Evolutionary conservation across 1,284 basidiomycete species (phyloP).

Genomic region (Coniferiporia sulphurascens): DNA sequence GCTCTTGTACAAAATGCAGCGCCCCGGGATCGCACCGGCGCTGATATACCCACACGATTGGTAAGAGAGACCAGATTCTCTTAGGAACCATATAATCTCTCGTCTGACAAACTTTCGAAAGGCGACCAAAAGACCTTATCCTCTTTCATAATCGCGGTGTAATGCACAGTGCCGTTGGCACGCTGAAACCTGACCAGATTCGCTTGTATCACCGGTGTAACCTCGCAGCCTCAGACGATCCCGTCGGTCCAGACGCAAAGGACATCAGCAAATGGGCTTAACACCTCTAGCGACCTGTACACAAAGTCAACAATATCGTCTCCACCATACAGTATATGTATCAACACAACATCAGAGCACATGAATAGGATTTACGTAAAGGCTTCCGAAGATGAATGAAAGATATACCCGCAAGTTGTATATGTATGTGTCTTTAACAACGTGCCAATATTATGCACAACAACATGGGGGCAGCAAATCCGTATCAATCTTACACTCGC

Average conservation of each 20-base stretch:
- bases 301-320: too few species aligned
- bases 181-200: slow-evolving; percentile 65
- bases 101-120: slow-evolving; percentile 3
- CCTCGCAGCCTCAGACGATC: slow-evolving; percentile 70
- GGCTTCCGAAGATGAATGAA: too few species aligned
- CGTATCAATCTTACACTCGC: too few species aligned
- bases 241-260: slow-evolving; percentile 55
- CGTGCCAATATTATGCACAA: too few species aligned
- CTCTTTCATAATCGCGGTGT: slow-evolving; percentile 67
- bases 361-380: too few species aligned
- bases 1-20: slow-evolving; percentile 72
- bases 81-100: neutral
- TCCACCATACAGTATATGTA: too few species aligned
- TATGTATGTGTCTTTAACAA: too few species aligned
- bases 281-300: slow-evolving; percentile 7
- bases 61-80: slow-evolving; percentile 23
- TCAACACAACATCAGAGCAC: too few species aligned
- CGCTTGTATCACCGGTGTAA: slow-evolving; percentile 82
- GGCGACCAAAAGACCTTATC: slow-evolving; percentile 59
- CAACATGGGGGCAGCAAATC: too few species aligned
- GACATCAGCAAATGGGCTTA: slow-evolving; percentile 62
- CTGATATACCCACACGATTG: slow-evolving; percentile 66
- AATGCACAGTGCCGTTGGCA: slow-evolving; percentile 74
- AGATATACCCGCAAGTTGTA: too few species aligned
- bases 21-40: slow-evolving; percentile 74